Base-by-base conservation (phyloP, 345 rosid species). In the Arabidopsis arenosa region DNA sequence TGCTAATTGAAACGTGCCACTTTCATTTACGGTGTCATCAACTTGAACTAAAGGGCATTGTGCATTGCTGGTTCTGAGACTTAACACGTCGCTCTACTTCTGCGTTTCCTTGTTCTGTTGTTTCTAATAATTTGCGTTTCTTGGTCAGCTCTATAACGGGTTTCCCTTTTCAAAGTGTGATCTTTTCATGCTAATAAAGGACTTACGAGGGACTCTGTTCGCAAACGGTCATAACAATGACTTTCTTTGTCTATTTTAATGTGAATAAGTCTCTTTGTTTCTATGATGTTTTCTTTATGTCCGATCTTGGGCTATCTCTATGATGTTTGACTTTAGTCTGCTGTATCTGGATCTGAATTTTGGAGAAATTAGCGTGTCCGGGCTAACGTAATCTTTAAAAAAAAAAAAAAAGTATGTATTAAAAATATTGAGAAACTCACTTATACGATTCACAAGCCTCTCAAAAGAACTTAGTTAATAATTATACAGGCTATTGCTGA, bases 151-250 rank as follows among this genome's bases (percentile, higher is more conserved):
- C 4, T 21, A 35, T 36, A 4, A 7, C 47, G 60, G n/a, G n/a
- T 23, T 35, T 33, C 7, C 13, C 23, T 35, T 17, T 70, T 70
- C 21, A 11, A 21, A 57, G 17, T 7, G 32, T 55, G 63, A 17
- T 7, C 6, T 63, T 21, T 45, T 47, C 49, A 59, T 62, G 77
- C 70, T 63, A 54, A 54, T 64, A 54, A 73, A 45, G 44, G 64
- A 33, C 21, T 17, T 21, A 44, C 17, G 9, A 30, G 68, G 14
- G 54, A n/a, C 41, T 44, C 14, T 44, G 26, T 28, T 64, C 14
- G 32, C 26, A 15, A 28, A 41, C 30, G 18, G 52, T 53, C 36
- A 53, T 68, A 3, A 14, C 0, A 8, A 5, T 8, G 26, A 21
- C 21, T 54, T 39, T 26, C 3, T 15, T n/a, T 40, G 36, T 67